Evolutionary conservation across 2,329 filamentous ascomycete species (phyloP), one percentile per base, ranked within the genome.

Genomic region (Fusarium denticulatum): DNA sequence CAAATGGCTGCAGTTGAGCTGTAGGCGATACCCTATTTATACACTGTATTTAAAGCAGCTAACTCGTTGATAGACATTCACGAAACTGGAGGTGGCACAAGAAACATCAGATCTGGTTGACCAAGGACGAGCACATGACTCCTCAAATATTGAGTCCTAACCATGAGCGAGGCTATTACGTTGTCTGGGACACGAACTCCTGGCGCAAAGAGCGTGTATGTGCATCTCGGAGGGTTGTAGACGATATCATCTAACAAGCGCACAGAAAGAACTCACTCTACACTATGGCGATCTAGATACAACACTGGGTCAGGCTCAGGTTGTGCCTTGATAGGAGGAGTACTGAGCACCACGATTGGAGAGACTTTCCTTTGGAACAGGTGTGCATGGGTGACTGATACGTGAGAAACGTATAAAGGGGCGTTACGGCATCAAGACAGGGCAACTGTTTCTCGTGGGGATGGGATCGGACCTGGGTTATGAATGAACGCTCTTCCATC

Each of bases 71-170:
- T 64, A 92, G 90, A 47, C 88, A 89, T 75, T 87, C 86, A 66
- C 87, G 90, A 26, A 91, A 91, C 79, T 92, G 90, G 90, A 85
- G 90, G 69, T 92, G 90, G 88, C 90, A 92, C 79, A 91, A 91
- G 83, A 90, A 90, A 79, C 81, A 90, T 30, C 88, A 90, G 73
- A 81, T 91, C 30, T 92, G 90, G 90, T 81, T 92, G 56, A 92
- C 90, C 10, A 92, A 92, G 80, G 90, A 92, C 76, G 89, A 92
- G 64, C 83, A 89, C 73, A 89, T 92, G 88, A 86, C 88, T 49
- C 90, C 90, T 36, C 88, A 90, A 66, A 84, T 87, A 22, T 80
- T 92, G 49, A 88, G 88, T 60, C 85, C 86, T 18, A 87, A 84
- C 59, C 88, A 89, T 56, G 90, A 92, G 80, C 87, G 90, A 67